A percentile compares a stretch with the other conserved stretches of the same genome.
Conservation (phyloP, 1,284 basidiomycete species). For the Puccinia hordei region DNA sequence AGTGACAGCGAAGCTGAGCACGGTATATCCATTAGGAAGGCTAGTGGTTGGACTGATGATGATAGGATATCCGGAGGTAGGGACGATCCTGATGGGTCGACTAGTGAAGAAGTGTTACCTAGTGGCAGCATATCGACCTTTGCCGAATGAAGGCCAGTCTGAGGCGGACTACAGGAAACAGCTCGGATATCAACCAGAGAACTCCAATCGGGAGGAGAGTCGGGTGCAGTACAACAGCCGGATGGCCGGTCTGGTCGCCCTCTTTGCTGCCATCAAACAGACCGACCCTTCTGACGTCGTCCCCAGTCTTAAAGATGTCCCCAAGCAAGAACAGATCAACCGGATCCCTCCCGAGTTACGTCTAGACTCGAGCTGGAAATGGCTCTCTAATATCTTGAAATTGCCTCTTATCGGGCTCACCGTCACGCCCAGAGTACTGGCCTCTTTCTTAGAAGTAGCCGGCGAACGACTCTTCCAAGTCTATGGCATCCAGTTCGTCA, state of each 20-base stretch:
- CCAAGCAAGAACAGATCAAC: neutral
- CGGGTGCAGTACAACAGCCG: slow-evolving; percentile 71
- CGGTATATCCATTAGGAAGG: slow-evolving; percentile 77
- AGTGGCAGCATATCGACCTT: slow-evolving; percentile 62
- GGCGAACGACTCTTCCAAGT: slow-evolving; percentile 23
- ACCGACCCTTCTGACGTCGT: slow-evolving; percentile 59
- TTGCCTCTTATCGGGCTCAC: neutral
- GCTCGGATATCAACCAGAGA: slow-evolving; percentile 67
- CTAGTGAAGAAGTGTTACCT: slow-evolving; percentile 76
- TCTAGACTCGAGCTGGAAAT: slow-evolving; percentile 28
- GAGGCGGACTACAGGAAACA: slow-evolving; percentile 68
- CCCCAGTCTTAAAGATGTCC: slow-evolving; percentile 54
- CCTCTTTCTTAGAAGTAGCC: slow-evolving; percentile 32
- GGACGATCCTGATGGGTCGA: slow-evolving; percentile 78
- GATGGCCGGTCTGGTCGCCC: slow-evolving; percentile 78
- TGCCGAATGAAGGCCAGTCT: slow-evolving; percentile 60
- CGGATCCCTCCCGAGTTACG: slow-evolving; percentile 21
- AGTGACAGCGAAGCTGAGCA: slow-evolving; percentile 51
- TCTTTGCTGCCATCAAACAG: slow-evolving; percentile 80
- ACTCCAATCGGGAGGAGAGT: slow-evolving; percentile 62
- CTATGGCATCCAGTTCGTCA: slow-evolving; percentile 29
- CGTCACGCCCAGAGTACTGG: neutral
- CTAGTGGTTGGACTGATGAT: slow-evolving; percentile 72
- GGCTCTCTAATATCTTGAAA: slow-evolving; percentile 19
- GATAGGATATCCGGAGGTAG: slow-evolving; percentile 66